Evolutionary conservation across 129 eudicot species (phyloP).

Genomic region (Silybum marianum): DNA sequence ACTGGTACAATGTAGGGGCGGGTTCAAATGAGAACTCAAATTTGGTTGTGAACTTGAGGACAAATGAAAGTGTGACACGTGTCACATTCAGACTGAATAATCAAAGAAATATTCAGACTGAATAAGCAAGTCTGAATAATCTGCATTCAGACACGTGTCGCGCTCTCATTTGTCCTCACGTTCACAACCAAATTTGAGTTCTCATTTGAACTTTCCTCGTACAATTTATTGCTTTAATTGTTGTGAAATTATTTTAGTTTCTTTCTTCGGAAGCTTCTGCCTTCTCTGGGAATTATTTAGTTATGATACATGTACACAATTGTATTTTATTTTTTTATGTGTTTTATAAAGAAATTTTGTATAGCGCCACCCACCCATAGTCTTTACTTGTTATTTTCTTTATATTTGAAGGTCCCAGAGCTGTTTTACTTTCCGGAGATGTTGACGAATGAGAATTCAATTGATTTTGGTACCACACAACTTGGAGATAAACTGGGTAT

Average conservation of each 20-base stretch:
- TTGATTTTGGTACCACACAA: conserved; percentile 88
- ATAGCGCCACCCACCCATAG: background rate
- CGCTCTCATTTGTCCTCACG: too few relatives aligned
- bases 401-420: conserved; percentile 78
- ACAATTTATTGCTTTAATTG: background rate
- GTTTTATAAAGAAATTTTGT: background rate
- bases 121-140: too few relatives aligned
- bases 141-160: too few relatives aligned
- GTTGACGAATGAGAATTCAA: conserved; percentile 74
- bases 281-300: background rate
- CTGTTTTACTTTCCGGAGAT: conserved; percentile 89
- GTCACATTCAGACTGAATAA: too few relatives aligned
- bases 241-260: background rate
- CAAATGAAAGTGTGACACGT: too few relatives aligned
- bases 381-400: conserved; percentile 14
- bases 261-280: background rate
- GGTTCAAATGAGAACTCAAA: too few relatives aligned
- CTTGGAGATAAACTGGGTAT: conserved; percentile 86
- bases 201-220: too few relatives aligned
- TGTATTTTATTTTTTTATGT: background rate
- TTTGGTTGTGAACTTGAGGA: too few relatives aligned
- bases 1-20: background rate
- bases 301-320: background rate
- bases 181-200: too few relatives aligned
- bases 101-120: too few relatives aligned